A percentile compares a stretch with the other conserved stretches of the same genome.
phyloP scores from a whole-genome alignment of 176 grass and related monocot species.

The Typha latifolia region DNA sequence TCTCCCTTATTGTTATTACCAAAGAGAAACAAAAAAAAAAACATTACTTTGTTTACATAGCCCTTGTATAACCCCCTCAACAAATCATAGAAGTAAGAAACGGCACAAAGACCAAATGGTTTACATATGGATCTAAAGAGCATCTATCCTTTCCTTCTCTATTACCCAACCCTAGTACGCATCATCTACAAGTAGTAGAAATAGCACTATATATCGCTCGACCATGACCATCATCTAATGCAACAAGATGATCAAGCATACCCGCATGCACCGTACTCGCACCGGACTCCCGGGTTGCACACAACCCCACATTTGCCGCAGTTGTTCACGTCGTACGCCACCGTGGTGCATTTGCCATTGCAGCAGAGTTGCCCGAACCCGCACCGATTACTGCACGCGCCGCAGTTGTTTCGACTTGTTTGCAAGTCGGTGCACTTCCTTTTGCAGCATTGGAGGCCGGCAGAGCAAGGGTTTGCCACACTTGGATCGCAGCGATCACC shows the following conservation, averaged over 20 bases:
- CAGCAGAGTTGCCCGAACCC: constrained; percentile 46
- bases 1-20: no score
- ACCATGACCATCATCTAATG: not conserved
- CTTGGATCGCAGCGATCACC: constrained; percentile 6
- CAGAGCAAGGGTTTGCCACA: not conserved
- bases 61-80: no score
- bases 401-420: constrained; percentile 35
- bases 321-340: constrained; percentile 25
- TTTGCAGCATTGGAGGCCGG: constrained; percentile 24
- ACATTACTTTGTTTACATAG: no score
- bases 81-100: no score
- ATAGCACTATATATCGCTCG: not conserved
- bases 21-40: no score
- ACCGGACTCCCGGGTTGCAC: constrained; percentile 28
- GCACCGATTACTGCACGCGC: constrained; percentile 40
- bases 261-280: constrained; percentile 37
- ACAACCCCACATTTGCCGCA: constrained; percentile 34
- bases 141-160: not conserved
- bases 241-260: constrained; percentile 16
- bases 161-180: not conserved
- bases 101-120: no score
- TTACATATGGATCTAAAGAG: not conserved
- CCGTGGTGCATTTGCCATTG: constrained; percentile 28
- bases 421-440: constrained; percentile 36
- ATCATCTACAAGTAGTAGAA: constrained; percentile 2